These are phyloP conservation scores for Aspergillus egyptiacus DNA, from an alignment of 495 filamentous ascomycete species.

Conservation along the genomic window DNA sequence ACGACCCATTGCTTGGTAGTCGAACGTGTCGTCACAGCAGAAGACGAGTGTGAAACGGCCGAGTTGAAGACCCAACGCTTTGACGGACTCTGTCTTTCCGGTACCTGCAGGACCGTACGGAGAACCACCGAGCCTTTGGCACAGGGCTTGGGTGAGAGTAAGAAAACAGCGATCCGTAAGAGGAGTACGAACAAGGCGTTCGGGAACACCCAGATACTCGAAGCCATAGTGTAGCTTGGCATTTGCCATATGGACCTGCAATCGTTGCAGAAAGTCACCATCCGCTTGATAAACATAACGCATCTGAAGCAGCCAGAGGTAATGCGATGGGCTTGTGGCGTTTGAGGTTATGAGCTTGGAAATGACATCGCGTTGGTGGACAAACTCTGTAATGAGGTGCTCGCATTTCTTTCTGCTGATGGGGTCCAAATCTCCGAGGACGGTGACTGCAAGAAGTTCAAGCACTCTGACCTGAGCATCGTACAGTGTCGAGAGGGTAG, in stretches of 20 bases:
- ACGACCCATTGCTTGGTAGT: conserved; percentile 98
- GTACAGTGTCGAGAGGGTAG: conserved; percentile 58
- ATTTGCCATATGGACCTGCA: conserved; percentile 95
- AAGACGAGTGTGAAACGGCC: conserved; percentile 97
- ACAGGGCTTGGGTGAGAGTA: conserved; percentile 91
- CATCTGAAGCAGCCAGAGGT: conserved; percentile 96
- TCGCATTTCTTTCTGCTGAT: conserved; percentile 94
- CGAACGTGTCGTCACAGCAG: conserved; percentile 98
- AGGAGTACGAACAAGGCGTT: conserved; percentile 90
- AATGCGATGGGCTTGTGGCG: conserved; percentile 73
- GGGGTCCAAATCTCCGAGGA: conserved; percentile 83
- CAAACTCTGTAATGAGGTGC: conserved; percentile 97
- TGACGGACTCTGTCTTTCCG: conserved; percentile 99
- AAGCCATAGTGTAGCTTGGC: conserved; percentile 93
- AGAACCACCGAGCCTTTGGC: conserved; percentile 90
- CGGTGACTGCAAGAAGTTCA: conserved; percentile 73
- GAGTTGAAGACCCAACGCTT: conserved; percentile 91
- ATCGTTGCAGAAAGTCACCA: conserved; percentile 71
- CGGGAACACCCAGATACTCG: conserved; percentile 93
- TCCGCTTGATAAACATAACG: conserved; percentile 84
- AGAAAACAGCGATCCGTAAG: conserved; percentile 97
- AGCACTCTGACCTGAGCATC: conserved; percentile 76
- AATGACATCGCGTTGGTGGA: conserved; percentile 91
- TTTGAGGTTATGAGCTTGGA: conserved; percentile 69
- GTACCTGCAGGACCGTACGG: conserved; percentile 97